These are phyloP conservation scores for Pelagomonas calceolata DNA, from an alignment of 108 stramenopile genomes.

Conservation along the genomic window DNA sequence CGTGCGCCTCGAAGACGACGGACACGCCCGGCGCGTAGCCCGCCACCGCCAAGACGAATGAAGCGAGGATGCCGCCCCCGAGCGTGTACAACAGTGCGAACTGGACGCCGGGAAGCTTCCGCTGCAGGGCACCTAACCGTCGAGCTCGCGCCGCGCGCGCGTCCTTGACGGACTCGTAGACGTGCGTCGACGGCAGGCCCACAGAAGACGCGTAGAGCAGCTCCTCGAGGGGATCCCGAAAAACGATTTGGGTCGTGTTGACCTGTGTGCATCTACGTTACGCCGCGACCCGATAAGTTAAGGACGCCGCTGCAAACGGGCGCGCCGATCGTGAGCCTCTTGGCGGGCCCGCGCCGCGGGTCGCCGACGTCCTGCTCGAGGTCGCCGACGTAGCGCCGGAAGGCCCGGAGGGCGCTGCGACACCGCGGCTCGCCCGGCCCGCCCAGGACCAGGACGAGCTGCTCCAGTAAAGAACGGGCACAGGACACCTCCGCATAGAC, in stretches of 20 bases:
- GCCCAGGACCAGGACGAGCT: constrained; percentile 32
- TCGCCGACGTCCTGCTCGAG: too few relatives aligned
- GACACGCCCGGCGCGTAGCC: neutral
- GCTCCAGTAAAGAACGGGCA: constrained; percentile 35
- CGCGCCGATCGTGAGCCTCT: too few relatives aligned
- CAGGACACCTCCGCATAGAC: constrained; percentile 37
- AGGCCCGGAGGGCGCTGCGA: too few relatives aligned
- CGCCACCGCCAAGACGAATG: constrained; percentile 13
- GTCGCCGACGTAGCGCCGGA: too few relatives aligned
- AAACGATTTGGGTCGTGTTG: constrained; percentile 11
- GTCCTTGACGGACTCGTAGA: constrained; percentile 37
- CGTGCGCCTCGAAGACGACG: neutral
- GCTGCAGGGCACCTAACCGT: constrained; percentile 39
- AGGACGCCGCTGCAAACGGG: too few relatives aligned
- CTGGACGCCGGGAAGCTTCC: constrained; percentile 35
- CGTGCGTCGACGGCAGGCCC: constrained; percentile 27
- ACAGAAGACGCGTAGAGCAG: constrained; percentile 42
- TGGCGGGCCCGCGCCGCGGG: too few relatives aligned
- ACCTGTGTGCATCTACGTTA: constrained; percentile 20
- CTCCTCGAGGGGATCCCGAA: constrained; percentile 32
- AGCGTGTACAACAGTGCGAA: constrained; percentile 28
- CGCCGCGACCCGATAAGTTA: constrained; percentile 17
- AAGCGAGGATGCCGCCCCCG: constrained; percentile 20
- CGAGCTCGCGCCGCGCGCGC: constrained; percentile 30
- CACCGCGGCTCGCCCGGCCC: constrained; percentile 10